These are phyloP conservation scores for Pontederia crassipes DNA, from an alignment of 176 grass and related monocot species.

Conservation along the genomic window DNA sequence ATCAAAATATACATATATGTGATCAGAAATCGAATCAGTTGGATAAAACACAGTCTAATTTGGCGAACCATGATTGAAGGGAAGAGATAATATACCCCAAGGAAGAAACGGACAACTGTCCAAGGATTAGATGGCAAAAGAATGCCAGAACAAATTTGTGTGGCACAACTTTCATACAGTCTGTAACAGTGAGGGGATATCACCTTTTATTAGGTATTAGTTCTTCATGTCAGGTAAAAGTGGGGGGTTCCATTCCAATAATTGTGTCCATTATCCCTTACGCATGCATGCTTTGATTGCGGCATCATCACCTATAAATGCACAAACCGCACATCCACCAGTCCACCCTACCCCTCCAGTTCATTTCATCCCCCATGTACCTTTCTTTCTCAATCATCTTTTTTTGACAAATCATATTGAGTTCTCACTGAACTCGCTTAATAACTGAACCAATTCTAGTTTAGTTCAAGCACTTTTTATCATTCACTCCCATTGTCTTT, in stretches of 20 bases:
- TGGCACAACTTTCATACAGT: not conserved
- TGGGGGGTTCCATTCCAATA: not conserved
- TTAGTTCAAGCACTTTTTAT: too few species aligned
- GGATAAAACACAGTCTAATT: too few species aligned
- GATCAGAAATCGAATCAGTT: too few species aligned
- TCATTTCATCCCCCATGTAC: not conserved
- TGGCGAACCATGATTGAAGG: too few species aligned
- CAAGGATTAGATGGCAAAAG: not conserved
- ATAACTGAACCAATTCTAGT: too few species aligned
- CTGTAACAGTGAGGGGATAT: not conserved
- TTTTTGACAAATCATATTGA: not conserved
- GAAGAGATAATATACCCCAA: not conserved
- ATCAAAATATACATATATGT: too few species aligned
- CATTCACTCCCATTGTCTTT: too few species aligned
- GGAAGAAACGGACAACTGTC: not conserved
- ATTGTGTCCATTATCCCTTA: not conserved
- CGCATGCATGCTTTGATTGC: not conserved
- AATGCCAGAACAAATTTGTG: not conserved
- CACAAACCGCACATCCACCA: not conserved
- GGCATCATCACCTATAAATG: not conserved
- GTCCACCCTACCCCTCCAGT: not conserved
- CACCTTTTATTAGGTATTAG: not conserved
- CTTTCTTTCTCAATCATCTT: not conserved
- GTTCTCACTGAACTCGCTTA: too few species aligned
- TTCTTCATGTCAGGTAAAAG: slow-evolving; percentile 1